These are phyloP conservation scores for Ruellia speciosa DNA, from an alignment of 305 asterid genomes.

Conservation along the genomic window DNA sequence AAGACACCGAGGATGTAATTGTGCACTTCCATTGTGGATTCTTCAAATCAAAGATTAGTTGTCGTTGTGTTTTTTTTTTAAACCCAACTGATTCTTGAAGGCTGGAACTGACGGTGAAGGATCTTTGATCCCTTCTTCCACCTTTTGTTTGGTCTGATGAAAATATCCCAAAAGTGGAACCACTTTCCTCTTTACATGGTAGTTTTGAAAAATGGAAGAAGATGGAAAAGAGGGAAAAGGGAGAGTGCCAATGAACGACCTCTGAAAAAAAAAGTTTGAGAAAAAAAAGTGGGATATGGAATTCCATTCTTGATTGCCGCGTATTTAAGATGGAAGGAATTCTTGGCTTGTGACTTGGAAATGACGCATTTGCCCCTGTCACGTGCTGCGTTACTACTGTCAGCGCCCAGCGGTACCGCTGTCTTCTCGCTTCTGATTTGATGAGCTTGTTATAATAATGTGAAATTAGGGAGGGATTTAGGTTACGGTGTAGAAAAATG, in stretches of 20 bases:
- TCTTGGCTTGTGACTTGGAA: constrained; percentile 3
- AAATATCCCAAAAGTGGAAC: background rate
- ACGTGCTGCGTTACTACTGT: constrained; percentile 29
- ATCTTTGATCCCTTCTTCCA: too few species aligned
- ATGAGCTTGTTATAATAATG: too few species aligned
- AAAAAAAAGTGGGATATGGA: background rate
- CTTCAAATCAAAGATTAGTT: background rate
- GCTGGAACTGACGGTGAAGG: too few species aligned
- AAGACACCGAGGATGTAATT: constrained; percentile 23
- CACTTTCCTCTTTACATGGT: background rate
- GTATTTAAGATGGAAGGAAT: constrained; percentile 1
- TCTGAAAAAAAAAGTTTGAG: too few species aligned
- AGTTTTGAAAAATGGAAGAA: background rate
- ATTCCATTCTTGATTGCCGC: constrained; percentile 15
- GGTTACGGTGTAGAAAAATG: too few species aligned
- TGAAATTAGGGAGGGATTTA: too few species aligned
- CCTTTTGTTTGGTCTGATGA: background rate
- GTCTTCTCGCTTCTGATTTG: too few species aligned
- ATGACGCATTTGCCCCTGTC: constrained; percentile 38
- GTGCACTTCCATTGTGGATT: background rate
- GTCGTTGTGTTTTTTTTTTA: too few species aligned
- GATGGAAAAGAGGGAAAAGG: background rate
- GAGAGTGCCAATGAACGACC: background rate
- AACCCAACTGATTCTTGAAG: too few species aligned
- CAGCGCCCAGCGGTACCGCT: too few species aligned